Percentiles rank a stretch among this genome's conserved stretches.
Evolutionary conservation across 495 filamentous ascomycete genomes (phyloP).

Genomic region (Penicillium soppii): DNA sequence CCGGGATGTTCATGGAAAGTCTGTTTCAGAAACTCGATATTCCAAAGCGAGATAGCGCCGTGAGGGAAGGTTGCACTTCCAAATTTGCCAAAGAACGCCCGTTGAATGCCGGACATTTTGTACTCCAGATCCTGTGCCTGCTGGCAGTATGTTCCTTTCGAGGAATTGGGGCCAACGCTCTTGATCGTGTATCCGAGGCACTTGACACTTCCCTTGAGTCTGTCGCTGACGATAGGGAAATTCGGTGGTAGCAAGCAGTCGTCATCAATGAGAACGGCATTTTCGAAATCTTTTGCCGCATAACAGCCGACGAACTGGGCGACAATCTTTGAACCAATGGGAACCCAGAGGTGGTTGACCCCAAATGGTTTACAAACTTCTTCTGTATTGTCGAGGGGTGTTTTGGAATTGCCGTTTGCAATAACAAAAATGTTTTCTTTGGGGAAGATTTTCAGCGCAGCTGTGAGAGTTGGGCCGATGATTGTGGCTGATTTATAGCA

Average conservation of each 20-base stretch:
- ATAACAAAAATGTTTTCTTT: slow-evolving; percentile 45
- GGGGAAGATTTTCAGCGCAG: slow-evolving; percentile 47
- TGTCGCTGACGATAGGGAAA: slow-evolving; percentile 42
- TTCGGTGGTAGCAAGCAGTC: slow-evolving; percentile 46
- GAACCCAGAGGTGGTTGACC: slow-evolving; percentile 41
- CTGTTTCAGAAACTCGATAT: slow-evolving; percentile 37
- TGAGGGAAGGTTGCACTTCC: slow-evolving; percentile 46
- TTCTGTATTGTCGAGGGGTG: slow-evolving; percentile 42
- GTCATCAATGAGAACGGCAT: slow-evolving; percentile 48
- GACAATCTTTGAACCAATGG: slow-evolving; percentile 43
- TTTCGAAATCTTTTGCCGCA: slow-evolving; percentile 38
- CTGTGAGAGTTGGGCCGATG: slow-evolving; percentile 42
- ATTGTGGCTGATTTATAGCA: slow-evolving; percentile 47
- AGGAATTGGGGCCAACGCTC: slow-evolving; percentile 30
- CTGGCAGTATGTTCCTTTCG: slow-evolving; percentile 37
- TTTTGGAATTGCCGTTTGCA: slow-evolving; percentile 42
- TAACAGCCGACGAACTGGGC: slow-evolving; percentile 49
- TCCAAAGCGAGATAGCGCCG: slow-evolving; percentile 47
- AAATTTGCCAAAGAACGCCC: slow-evolving; percentile 38
- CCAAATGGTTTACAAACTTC: slow-evolving; percentile 43
- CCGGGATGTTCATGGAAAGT: slow-evolving; percentile 46
- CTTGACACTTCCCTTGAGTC: slow-evolving; percentile 32
- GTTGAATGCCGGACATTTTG: slow-evolving; percentile 39
- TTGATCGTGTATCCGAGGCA: slow-evolving; percentile 50
- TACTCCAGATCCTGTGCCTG: slow-evolving; percentile 51